Conservation (phyloP, 805 yeast genomes). For the Lachancea sp. region DNA sequence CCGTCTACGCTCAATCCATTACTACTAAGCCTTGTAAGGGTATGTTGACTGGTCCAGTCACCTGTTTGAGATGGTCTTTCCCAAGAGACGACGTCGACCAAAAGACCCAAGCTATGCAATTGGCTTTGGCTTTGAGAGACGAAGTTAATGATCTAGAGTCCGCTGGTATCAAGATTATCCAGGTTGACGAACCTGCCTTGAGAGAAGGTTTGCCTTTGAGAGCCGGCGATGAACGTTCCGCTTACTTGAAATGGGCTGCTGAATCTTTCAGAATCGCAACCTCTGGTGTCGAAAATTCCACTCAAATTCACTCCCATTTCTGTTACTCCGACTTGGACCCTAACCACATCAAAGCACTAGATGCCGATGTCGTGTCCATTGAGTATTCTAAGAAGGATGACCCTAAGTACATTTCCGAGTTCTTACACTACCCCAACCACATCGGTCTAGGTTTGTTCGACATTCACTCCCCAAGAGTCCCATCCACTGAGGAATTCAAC, state of each 20-base stretch:
- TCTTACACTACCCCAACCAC: constrained; percentile 98
- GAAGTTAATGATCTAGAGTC: constrained; percentile 97
- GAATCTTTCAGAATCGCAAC: constrained; percentile 99
- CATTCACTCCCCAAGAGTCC: constrained; percentile 99
- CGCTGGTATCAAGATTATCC: constrained; percentile 96
- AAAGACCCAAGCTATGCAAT: constrained; percentile 91
- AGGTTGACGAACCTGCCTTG: constrained; percentile 99
- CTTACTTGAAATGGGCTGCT: constrained; percentile 97
- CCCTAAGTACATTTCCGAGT: constrained; percentile 95
- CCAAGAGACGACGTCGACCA: constrained; percentile 97
- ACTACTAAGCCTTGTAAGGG: constrained; percentile 97
- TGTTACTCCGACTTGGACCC: constrained; percentile 99
- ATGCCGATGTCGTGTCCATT: constrained; percentile 98
- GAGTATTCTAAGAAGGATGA: constrained; percentile 99
- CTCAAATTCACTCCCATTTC: constrained; percentile 99
- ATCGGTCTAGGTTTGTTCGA: constrained; percentile 98
- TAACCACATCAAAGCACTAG: constrained; percentile 98
- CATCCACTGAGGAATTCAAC: constrained; percentile 94
- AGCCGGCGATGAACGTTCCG: constrained; percentile 94
- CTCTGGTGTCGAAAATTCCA: constrained; percentile 89
- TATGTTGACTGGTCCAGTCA: constrained; percentile 99
- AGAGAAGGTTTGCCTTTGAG: constrained; percentile 99
- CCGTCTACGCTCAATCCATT: constrained; percentile 96
- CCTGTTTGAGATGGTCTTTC: constrained; percentile 99
- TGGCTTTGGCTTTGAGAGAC: constrained; percentile 95